Percentiles rank a stretch among this genome's conserved stretches.
These are phyloP conservation scores for Calendula officinalis DNA, from an alignment of 129 eudicot genomes.

Conservation along the genomic window DNA sequence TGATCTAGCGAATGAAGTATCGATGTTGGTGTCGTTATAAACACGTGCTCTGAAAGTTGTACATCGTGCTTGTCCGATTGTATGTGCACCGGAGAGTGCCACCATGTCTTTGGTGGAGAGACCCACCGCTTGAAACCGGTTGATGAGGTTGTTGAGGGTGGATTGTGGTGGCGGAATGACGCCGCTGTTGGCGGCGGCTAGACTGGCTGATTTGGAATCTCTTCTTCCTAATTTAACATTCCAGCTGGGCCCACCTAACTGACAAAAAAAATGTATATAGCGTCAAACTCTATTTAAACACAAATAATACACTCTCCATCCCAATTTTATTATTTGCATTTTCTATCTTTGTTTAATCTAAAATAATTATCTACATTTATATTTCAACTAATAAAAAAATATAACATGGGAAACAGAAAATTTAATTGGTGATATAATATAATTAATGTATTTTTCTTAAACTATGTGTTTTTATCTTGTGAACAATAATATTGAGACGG, in stretches of 20 bases:
- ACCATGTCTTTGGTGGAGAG: slow-evolving; percentile 66
- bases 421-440: too few relatives aligned
- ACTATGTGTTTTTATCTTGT: too few relatives aligned
- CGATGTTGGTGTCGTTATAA: slow-evolving; percentile 58
- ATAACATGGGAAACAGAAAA: too few relatives aligned
- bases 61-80: slow-evolving; percentile 76
- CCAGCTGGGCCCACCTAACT: slow-evolving; percentile 90
- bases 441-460: too few relatives aligned
- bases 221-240: slow-evolving; percentile 66
- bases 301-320: too few relatives aligned
- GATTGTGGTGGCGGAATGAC: slow-evolving; percentile 53
- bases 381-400: too few relatives aligned
- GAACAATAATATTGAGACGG: too few relatives aligned
- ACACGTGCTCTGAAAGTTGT: slow-evolving; percentile 46
- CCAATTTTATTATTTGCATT: too few relatives aligned
- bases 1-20: slow-evolving; percentile 44
- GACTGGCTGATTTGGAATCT: slow-evolving; percentile 57
- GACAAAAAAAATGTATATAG: background rate
- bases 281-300: too few relatives aligned
- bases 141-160: slow-evolving; percentile 46
- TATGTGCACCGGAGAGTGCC: slow-evolving; percentile 63
- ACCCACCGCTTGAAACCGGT: slow-evolving; percentile 46
- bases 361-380: too few relatives aligned
- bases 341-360: too few relatives aligned
- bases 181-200: slow-evolving; percentile 50